phyloP scores from a whole-genome alignment of 192 early-diverging fungal genomes.

The Thamnidium elegans region DNA sequence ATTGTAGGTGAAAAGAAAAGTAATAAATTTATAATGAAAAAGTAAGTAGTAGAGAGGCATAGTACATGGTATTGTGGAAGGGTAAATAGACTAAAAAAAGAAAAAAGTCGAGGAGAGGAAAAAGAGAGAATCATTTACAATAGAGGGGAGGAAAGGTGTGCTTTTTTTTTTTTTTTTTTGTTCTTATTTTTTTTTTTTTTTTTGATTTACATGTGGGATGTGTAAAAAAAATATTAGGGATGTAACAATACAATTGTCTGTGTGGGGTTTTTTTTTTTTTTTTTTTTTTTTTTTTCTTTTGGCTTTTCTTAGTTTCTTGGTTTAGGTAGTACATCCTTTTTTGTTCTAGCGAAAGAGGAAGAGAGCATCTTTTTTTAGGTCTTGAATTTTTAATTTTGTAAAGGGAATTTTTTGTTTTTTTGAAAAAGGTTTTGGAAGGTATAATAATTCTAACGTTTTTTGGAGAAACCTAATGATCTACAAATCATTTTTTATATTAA shows the following conservation, averaged over 20 bases:
- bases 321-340: background rate
- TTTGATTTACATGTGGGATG: background rate
- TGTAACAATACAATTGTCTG: too few species aligned
- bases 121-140: conserved; percentile 13
- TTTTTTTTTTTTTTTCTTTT: conserved; percentile 1
- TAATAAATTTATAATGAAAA: background rate
- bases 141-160: conserved; percentile 2
- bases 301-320: background rate
- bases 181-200: background rate
- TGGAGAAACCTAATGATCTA: conserved; percentile 1
- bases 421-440: background rate
- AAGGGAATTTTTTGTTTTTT: background rate
- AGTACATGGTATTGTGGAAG: background rate
- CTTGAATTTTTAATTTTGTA: background rate
- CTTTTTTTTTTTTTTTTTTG: conserved; percentile 9
- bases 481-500: background rate
- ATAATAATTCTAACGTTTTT: conserved; percentile 3
- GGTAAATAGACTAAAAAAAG: background rate
- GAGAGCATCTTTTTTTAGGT: background rate
- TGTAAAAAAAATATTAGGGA: too few species aligned
- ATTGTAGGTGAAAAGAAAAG: conserved; percentile 4
- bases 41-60: conserved; percentile 8
- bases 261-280: background rate
- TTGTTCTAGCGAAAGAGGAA: background rate
- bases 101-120: too few species aligned